These are phyloP conservation scores for Penicillium dipodomyicola DNA, from an alignment of 495 filamentous ascomycete species.

Conservation along the genomic window DNA sequence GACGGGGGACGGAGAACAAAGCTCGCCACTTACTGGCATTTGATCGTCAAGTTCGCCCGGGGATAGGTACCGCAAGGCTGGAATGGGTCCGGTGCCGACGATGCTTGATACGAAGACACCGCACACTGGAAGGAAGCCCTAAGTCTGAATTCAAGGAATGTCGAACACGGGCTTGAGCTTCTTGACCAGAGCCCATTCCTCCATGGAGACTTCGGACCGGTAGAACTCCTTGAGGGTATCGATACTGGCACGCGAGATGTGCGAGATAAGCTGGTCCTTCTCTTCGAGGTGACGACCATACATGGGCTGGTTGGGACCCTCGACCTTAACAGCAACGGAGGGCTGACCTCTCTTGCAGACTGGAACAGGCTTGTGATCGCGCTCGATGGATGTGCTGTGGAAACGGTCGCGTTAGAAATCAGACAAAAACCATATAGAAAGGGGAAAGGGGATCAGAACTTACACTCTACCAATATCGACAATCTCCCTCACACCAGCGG, in stretches of 20 bases:
- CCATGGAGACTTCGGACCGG: slow-evolving; percentile 80
- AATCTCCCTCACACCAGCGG: slow-evolving; percentile 75
- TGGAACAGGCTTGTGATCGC: slow-evolving; percentile 91
- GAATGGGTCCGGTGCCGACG: slow-evolving; percentile 1
- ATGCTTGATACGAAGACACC: background rate
- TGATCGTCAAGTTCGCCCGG: slow-evolving; percentile 4
- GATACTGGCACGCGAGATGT: slow-evolving; percentile 83
- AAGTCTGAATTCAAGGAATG: slow-evolving; percentile 56
- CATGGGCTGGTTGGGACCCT: slow-evolving; percentile 88
- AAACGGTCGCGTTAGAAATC: background rate
- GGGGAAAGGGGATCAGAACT: slow-evolving; percentile 38
- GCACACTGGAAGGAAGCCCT: background rate
- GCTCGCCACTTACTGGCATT: slow-evolving; percentile 7
- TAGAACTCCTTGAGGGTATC: slow-evolving; percentile 97
- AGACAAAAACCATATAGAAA: background rate
- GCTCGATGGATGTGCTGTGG: slow-evolving; percentile 84
- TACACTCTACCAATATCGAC: slow-evolving; percentile 91
- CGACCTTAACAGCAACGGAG: slow-evolving; percentile 96
- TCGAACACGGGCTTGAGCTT: slow-evolving; percentile 95
- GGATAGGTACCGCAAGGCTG: slow-evolving; percentile 6
- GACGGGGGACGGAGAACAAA: slow-evolving; percentile 10
- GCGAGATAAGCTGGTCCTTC: slow-evolving; percentile 81
- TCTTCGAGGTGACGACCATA: slow-evolving; percentile 97
- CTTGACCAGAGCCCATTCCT: slow-evolving; percentile 90
- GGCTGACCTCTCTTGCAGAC: slow-evolving; percentile 95